Conservation (phyloP, 2,329 filamentous ascomycete genomes). For the Lachnellula hyalina region DNA sequence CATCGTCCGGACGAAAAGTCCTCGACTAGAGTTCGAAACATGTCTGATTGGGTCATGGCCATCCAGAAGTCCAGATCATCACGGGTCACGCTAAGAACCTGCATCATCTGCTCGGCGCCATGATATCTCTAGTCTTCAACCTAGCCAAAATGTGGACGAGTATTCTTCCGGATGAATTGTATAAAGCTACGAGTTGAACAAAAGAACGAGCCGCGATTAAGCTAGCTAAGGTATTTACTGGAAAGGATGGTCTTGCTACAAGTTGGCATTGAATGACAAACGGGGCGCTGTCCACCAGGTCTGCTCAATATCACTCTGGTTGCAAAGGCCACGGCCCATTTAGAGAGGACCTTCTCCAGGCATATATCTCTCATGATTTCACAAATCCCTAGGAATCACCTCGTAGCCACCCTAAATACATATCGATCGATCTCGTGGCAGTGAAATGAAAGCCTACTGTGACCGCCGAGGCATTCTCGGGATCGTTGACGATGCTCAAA, state of each 20-base stretch:
- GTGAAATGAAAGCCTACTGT: constrained; percentile 52
- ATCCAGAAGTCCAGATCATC: constrained; percentile 51
- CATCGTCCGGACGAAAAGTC: constrained; percentile 38
- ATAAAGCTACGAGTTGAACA: constrained; percentile 53
- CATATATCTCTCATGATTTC: not conserved
- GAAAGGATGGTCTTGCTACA: constrained; percentile 54
- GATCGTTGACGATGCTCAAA: constrained; percentile 57
- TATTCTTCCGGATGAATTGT: constrained; percentile 43
- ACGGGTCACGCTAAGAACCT: constrained; percentile 43
- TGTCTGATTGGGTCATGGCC: constrained; percentile 51
- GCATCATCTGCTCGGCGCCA: constrained; percentile 55
- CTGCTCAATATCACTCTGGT: constrained; percentile 50
- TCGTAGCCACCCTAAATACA: constrained; percentile 53
- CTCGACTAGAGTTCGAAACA: constrained; percentile 58
- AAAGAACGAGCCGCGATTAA: constrained; percentile 59
- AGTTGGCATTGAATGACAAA: constrained; percentile 59
- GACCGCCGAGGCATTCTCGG: constrained; percentile 50
- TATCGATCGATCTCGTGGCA: constrained; percentile 53
- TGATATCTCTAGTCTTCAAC: constrained; percentile 54
- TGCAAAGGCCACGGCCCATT: constrained; percentile 40
- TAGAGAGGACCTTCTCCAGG: constrained; percentile 4
- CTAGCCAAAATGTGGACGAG: constrained; percentile 46
- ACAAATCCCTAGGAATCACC: constrained; percentile 50
- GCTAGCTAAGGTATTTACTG: constrained; percentile 58
- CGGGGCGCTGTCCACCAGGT: constrained; percentile 43